Conservation (phyloP, 75 land plant species). For the Cupressus sempervirens region DNA sequence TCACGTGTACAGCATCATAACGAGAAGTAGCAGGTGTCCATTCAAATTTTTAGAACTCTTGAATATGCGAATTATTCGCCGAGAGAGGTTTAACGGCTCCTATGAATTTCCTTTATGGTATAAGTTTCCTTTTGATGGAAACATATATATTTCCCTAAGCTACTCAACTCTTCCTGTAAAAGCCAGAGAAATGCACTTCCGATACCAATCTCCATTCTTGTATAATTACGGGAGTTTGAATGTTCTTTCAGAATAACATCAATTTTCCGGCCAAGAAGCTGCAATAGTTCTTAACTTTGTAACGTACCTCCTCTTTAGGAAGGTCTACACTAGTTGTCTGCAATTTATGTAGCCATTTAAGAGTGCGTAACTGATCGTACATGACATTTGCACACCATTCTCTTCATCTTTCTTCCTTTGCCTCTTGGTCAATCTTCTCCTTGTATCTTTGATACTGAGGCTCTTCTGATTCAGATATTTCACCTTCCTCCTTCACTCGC, state of each 20-base stretch:
- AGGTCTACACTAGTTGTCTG: slow-evolving; percentile 78
- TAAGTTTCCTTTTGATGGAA: too few species aligned
- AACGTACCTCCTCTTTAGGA: slow-evolving; percentile 93
- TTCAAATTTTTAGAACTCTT: too few species aligned
- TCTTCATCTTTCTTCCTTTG: slow-evolving; percentile 85
- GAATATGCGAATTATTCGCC: too few species aligned
- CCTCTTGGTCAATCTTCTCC: slow-evolving; percentile 39
- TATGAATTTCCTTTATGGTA: too few species aligned
- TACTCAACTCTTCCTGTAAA: too few species aligned
- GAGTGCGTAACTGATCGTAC: slow-evolving; percentile 67
- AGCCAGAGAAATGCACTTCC: too few species aligned
- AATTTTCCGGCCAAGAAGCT: slow-evolving; percentile 80
- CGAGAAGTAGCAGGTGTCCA: too few species aligned
- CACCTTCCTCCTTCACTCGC: slow-evolving; percentile 92
- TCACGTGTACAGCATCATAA: too few species aligned
- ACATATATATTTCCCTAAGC: too few species aligned
- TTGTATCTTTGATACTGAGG: slow-evolving; percentile 59
- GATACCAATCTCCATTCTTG: too few species aligned
- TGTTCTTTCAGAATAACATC: slow-evolving; percentile 76
- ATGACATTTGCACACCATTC: slow-evolving; percentile 94
- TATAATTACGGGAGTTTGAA: slow-evolving; percentile 55
- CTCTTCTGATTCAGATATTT: slow-evolving; percentile 84
- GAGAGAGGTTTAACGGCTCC: too few species aligned
- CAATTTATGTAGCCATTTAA: slow-evolving; percentile 72
- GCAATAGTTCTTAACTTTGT: slow-evolving; percentile 82